These are phyloP conservation scores for Balansia obtecta DNA, from an alignment of 2,329 filamentous ascomycete genomes.

Conservation along the genomic window DNA sequence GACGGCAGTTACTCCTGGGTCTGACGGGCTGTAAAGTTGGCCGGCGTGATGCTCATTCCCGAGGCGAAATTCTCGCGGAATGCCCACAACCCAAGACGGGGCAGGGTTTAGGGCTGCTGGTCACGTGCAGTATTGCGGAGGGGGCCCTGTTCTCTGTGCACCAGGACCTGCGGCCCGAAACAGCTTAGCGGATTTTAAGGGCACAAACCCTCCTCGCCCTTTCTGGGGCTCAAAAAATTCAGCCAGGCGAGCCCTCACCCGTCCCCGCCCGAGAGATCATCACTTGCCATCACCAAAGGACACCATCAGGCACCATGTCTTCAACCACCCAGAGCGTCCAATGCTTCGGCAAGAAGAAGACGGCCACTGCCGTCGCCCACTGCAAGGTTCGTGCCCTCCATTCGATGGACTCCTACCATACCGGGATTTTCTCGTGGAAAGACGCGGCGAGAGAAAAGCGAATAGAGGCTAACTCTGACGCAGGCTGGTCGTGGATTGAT, in stretches of 20 bases:
- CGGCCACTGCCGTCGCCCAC: conserved; percentile 79
- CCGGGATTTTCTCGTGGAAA: conserved; percentile 7
- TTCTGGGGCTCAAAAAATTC: conserved; percentile 12
- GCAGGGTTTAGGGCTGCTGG: conserved; percentile 22
- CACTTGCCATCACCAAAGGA: conserved; percentile 6
- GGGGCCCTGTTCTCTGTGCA: too few species aligned
- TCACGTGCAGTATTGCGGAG: too few species aligned
- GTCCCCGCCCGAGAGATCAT: conserved; percentile 4
- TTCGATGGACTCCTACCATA: too few species aligned
- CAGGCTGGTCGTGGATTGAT: conserved; percentile 58
- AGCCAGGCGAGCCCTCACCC: conserved; percentile 5
- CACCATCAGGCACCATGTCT: conserved; percentile 53
- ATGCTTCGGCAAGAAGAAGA: conserved; percentile 99
- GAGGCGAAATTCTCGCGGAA: conserved; percentile 23
- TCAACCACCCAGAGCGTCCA: conserved; percentile 69
- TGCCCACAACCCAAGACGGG: conserved; percentile 16
- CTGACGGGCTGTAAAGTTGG: conserved; percentile 22
- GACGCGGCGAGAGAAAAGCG: too few species aligned
- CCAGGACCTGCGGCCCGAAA: too few species aligned
- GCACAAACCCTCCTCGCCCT: conserved; percentile 20
- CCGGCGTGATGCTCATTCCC: conserved; percentile 23
- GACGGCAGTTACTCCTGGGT: conserved; percentile 26
- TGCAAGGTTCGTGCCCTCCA: conserved; percentile 59
- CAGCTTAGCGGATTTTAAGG: conserved; percentile 18
- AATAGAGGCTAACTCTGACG: too few species aligned